Evolutionary conservation across 2,329 filamentous ascomycete genomes (phyloP).

Genomic region (Domatiomyces globalis): DNA sequence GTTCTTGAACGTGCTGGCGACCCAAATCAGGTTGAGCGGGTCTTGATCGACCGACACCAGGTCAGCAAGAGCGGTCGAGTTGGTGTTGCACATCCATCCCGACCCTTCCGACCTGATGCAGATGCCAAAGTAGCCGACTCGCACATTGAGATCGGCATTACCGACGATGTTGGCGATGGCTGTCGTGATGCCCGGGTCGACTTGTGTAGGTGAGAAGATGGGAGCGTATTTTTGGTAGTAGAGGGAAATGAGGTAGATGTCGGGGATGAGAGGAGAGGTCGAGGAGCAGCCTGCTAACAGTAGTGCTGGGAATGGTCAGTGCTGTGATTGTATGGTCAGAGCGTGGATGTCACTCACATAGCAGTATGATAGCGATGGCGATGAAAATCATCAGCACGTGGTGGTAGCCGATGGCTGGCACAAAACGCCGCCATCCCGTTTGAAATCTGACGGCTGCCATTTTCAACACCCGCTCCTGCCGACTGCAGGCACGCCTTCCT

Average conservation of each 20-base stretch:
- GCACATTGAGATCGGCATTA: constrained; percentile 66
- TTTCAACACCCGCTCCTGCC: neutral
- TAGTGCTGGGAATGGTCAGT: constrained; percentile 46
- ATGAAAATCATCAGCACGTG: constrained; percentile 97
- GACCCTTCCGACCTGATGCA: constrained; percentile 87
- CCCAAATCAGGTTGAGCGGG: constrained; percentile 92
- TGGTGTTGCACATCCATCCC: constrained; percentile 90
- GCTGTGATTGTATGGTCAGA: constrained; percentile 14
- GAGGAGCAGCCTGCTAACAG: constrained; percentile 92
- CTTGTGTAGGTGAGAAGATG: constrained; percentile 69
- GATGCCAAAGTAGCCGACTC: constrained; percentile 96
- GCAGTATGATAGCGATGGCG: constrained; percentile 78
- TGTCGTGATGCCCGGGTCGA: constrained; percentile 72
- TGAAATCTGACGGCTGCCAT: constrained; percentile 20
- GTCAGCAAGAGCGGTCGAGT: constrained; percentile 82
- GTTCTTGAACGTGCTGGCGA: constrained; percentile 93
- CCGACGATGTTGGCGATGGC: constrained; percentile 86
- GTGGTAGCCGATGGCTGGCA: constrained; percentile 53
- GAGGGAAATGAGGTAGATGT: constrained; percentile 94
- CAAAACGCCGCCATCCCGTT: constrained; percentile 32
- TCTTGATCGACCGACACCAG: constrained; percentile 84
- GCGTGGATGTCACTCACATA: constrained; percentile 50
- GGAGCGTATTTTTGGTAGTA: constrained; percentile 86
- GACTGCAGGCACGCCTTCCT: neutral
- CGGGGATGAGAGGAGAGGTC: constrained; percentile 83